phyloP scores from a whole-genome alignment of 441 rosid species.

The Isatis lusitanica region DNA sequence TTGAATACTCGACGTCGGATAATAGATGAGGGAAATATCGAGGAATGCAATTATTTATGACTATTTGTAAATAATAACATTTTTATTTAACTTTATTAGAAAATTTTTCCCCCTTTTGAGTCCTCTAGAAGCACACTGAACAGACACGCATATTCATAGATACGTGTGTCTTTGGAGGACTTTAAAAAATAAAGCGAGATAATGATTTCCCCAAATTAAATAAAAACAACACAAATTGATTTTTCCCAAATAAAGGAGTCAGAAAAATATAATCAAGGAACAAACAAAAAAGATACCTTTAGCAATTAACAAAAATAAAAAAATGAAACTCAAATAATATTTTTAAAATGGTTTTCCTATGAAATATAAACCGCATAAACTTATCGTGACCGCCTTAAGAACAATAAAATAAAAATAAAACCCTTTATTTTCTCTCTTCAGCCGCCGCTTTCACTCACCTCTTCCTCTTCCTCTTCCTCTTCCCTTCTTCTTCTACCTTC shows the following conservation, averaged over 20 bases:
- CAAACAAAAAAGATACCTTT: conserved; percentile 26
- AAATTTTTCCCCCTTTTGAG: not conserved
- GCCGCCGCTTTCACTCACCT: conserved; percentile 37
- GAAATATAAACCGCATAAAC: conserved; percentile 36
- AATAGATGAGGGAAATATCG: conserved; percentile 2
- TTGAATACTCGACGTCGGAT: not conserved
- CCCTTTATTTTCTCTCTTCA: conserved; percentile 30
- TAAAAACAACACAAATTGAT: conserved; percentile 12
- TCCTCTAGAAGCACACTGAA: conserved; percentile 28
- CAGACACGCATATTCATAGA: conserved; percentile 35
- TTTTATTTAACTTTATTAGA: not conserved
- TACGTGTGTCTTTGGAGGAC: conserved; percentile 33
- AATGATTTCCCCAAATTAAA: conserved; percentile 20
- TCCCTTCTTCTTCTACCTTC: conserved; percentile 16
- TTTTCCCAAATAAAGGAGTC: conserved; percentile 30
- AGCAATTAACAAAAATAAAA: conserved; percentile 18
- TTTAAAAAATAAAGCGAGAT: conserved; percentile 16
- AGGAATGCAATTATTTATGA: not conserved
- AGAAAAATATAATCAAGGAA: conserved; percentile 5
- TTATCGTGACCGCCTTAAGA: conserved; percentile 36
- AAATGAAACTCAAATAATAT: not conserved
- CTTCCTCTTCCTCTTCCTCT: conserved; percentile 7
- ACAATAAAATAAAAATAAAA: conserved; percentile 11
- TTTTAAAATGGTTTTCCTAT: conserved; percentile 1
- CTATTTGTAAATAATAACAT: conserved; percentile 6